Conservation (phyloP, 768 basidiomycete species). For the Coprinellus micaceus region DNA sequence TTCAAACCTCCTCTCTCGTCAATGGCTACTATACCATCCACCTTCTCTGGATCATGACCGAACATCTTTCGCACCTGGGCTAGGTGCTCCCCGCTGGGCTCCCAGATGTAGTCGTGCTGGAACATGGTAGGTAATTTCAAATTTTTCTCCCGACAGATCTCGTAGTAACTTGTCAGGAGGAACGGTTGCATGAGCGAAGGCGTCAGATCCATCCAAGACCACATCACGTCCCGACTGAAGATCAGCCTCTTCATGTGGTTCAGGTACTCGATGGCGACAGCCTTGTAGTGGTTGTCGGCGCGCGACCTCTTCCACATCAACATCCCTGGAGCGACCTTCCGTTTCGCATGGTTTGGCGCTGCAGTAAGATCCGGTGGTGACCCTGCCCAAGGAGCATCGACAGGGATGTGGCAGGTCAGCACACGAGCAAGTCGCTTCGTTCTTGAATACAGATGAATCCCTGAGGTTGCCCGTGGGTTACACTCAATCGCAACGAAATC, state of each 20-base stretch:
- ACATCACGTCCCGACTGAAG: constrained; percentile 16
- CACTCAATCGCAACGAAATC: constrained; percentile 18
- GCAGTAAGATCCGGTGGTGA: constrained; percentile 1
- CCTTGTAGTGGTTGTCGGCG: constrained; percentile 1
- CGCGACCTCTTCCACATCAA: constrained; percentile 16
- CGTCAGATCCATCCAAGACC: constrained; percentile 15
- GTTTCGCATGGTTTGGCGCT: constrained; percentile 8
- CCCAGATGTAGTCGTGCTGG: constrained; percentile 20
- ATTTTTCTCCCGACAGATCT: constrained; percentile 18
- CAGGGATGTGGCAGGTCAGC: constrained; percentile 12
- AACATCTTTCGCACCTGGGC: constrained; percentile 10
- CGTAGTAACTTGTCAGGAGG: constrained; percentile 20
- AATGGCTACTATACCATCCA: background rate
- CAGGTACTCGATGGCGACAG: constrained; percentile 15
- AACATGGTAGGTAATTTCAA: constrained; percentile 19
- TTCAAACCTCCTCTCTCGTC: background rate
- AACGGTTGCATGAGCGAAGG: constrained; percentile 22
- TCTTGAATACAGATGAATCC: constrained; percentile 17
- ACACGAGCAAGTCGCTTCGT: constrained; percentile 14
- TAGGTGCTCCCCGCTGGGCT: constrained; percentile 15
- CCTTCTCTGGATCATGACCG: background rate
- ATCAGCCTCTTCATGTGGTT: constrained; percentile 17
- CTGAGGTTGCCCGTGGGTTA: constrained; percentile 17
- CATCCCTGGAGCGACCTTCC: constrained; percentile 19
- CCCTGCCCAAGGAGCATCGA: background rate